Conservation (phyloP, 1,284 basidiomycete genomes). For the Sporisorium iseilematis-ciliati region DNA sequence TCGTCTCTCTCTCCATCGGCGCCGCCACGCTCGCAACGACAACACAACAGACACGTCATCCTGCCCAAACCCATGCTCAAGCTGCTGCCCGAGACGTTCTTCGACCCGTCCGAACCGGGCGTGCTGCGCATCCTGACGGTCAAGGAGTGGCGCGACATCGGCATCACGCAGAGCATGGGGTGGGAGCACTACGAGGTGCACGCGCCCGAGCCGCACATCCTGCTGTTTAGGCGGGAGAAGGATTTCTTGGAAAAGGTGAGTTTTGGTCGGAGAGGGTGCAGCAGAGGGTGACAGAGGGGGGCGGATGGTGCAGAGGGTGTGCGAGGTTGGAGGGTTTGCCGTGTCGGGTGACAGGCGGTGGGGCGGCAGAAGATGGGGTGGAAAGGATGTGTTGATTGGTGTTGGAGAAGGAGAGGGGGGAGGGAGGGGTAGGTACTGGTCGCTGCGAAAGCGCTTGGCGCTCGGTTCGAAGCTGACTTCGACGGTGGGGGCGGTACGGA, state of each 20-base stretch:
- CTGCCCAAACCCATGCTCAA: conserved; percentile 70
- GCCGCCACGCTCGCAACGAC: too few species aligned
- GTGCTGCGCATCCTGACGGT: conserved; percentile 85
- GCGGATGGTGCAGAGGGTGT: neutral
- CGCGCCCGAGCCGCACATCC: conserved; percentile 72
- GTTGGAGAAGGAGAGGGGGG: too few species aligned
- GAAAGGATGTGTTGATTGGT: too few species aligned
- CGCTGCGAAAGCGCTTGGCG: too few species aligned
- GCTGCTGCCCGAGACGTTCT: conserved; percentile 71
- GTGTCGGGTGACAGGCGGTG: too few species aligned
- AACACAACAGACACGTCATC: conserved; percentile 72
- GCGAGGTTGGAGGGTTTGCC: neutral
- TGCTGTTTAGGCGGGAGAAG: conserved; percentile 72
- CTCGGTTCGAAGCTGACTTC: too few species aligned
- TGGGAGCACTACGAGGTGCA: conserved; percentile 99
- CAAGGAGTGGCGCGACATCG: conserved; percentile 92
- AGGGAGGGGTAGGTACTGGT: too few species aligned
- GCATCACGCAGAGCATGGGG: conserved; percentile 92
- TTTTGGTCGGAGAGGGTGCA: neutral
- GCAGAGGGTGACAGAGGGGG: too few species aligned
- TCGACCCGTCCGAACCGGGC: conserved; percentile 78
- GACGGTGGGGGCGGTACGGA: too few species aligned
- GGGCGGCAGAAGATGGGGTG: too few species aligned
- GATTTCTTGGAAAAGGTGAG: conserved; percentile 69
- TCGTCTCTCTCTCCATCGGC: too few species aligned